phyloP scores from a whole-genome alignment of 1,139 yeast genomes.

The Geotrichum macrosporum region DNA sequence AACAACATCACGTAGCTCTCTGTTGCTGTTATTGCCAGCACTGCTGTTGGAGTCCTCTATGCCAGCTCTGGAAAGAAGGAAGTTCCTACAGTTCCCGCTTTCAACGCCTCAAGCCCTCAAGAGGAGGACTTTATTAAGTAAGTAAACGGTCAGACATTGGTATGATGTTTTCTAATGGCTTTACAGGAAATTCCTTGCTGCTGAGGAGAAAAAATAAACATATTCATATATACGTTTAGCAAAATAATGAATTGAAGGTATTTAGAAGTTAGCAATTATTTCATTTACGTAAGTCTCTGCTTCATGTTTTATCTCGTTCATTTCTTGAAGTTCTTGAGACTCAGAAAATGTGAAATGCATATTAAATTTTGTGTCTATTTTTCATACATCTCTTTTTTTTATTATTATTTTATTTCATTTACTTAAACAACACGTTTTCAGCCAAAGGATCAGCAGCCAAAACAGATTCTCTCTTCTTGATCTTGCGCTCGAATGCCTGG shows the following conservation, averaged over 20 bases:
- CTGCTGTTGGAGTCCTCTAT: conserved; percentile 33
- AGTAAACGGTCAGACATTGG: too few species aligned
- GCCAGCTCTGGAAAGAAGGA: conserved; percentile 39
- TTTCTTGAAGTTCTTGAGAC: too few species aligned
- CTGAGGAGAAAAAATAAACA: conserved; percentile 22
- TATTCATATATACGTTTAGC: neutral
- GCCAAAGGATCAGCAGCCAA: conserved; percentile 80
- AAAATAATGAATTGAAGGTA: conserved; percentile 9
- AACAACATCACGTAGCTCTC: too few species aligned
- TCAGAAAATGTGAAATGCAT: too few species aligned
- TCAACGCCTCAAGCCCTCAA: conserved; percentile 68
- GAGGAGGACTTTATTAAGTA: conserved; percentile 73
- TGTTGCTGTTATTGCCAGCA: conserved; percentile 37
- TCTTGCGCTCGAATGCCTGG: conserved; percentile 70
- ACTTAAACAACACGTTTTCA: conserved; percentile 63
- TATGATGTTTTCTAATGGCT: too few species aligned
- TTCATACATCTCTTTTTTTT: neutral
- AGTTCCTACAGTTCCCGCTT: conserved; percentile 58
- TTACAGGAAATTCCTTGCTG: conserved; percentile 20
- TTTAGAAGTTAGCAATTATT: conserved; percentile 3
- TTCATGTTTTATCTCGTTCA: too few species aligned
- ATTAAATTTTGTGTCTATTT: neutral
- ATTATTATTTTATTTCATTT: conserved; percentile 7
- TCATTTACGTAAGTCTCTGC: too few species aligned
- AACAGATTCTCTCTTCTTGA: conserved; percentile 70